A percentile compares a stretch with the other conserved stretches of the same genome.
Evolutionary conservation across 192 early-diverging fungal species (phyloP).

Genomic region (Coemansia sp.): DNA sequence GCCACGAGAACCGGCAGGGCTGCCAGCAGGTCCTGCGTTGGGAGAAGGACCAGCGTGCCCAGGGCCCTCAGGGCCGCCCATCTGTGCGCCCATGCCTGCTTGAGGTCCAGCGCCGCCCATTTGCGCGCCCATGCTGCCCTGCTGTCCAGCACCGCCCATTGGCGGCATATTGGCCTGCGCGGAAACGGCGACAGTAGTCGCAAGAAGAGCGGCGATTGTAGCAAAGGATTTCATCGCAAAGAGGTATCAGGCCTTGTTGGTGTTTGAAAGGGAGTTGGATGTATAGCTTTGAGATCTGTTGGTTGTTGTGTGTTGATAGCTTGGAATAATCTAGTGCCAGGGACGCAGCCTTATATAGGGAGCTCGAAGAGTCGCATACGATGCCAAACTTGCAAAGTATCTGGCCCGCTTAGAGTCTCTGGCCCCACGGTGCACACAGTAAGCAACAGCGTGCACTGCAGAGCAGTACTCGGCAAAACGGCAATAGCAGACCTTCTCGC

Average conservation of each 20-base stretch:
- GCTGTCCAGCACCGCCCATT: slow-evolving; percentile 31
- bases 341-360: not conserved
- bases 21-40: slow-evolving; percentile 47
- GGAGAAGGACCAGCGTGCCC: slow-evolving; percentile 19
- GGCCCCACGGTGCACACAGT: not conserved
- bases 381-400: not conserved
- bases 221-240: slow-evolving; percentile 40
- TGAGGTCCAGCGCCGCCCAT: slow-evolving; percentile 11
- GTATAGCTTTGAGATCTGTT: not conserved
- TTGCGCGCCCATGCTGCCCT: slow-evolving; percentile 26
- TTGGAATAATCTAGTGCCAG: not conserved
- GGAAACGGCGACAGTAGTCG: slow-evolving; percentile 26
- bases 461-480: not conserved
- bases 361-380: not conserved
- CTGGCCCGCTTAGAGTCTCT: not conserved
- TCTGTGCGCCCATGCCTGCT: slow-evolving; percentile 24
- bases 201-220: slow-evolving; percentile 26
- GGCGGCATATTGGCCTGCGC: slow-evolving; percentile 34
- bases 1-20: slow-evolving; percentile 48
- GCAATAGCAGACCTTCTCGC: not conserved
- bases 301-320: not conserved
- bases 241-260: not conserved
- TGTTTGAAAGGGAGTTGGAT: not conserved
- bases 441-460: not conserved
- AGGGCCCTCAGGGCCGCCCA: slow-evolving; percentile 28